Percentiles rank a stretch among this genome's conserved stretches.
phyloP scores from a whole-genome alignment of 148 eudicot genomes.

The Rhododendron molle region DNA sequence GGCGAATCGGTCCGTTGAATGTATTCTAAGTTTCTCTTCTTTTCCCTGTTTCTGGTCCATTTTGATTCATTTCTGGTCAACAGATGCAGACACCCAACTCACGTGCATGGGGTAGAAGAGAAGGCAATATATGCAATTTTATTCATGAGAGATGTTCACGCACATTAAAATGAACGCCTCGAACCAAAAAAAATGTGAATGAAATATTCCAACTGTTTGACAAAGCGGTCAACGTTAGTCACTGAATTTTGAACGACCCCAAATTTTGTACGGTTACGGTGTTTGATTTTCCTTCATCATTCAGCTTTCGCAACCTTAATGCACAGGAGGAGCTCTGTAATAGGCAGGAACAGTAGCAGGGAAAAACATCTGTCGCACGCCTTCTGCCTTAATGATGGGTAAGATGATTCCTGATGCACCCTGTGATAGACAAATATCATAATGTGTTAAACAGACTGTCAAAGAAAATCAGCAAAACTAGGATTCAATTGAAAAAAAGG shows the following conservation, averaged over 20 bases:
- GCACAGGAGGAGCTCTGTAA: conserved; percentile 65
- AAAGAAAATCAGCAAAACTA: neutral
- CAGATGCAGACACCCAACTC: neutral
- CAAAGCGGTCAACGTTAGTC: neutral
- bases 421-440: conserved; percentile 23
- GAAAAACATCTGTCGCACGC: conserved; percentile 90
- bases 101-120: neutral
- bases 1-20: neutral
- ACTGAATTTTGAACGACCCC: neutral
- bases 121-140: neutral
- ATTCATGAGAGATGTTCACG: neutral
- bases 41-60: neutral
- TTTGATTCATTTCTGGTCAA: neutral
- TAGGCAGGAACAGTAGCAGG: conserved; percentile 90
- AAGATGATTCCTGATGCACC: conserved; percentile 86
- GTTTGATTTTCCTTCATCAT: neutral
- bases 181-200: neutral
- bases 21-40: neutral
- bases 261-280: neutral
- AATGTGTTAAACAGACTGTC: neutral
- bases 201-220: neutral
- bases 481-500: neutral
- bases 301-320: conserved; percentile 6
- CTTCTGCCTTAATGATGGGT: conserved; percentile 91
- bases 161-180: conserved; percentile 1